phyloP scores from a whole-genome alignment of 768 basidiomycete species.

The Vishniacozyma victoriae region DNA sequence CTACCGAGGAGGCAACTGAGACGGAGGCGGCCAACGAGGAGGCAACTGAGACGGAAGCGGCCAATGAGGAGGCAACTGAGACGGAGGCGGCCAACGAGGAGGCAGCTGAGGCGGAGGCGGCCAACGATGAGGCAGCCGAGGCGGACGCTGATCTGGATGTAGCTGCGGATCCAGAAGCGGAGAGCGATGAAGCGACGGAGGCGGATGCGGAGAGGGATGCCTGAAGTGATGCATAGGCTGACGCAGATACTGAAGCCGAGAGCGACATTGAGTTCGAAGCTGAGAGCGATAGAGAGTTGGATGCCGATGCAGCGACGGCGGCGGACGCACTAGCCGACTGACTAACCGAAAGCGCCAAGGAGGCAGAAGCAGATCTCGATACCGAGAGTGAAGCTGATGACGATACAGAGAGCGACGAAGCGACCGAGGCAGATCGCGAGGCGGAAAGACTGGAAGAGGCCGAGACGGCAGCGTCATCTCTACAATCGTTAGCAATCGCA shows the following conservation, averaged over 20 bases:
- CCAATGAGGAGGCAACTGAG: not conserved
- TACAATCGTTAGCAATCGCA: too few species aligned
- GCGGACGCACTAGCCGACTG: not conserved
- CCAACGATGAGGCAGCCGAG: not conserved
- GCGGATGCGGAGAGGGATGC: not conserved
- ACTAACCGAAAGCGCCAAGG: too few species aligned
- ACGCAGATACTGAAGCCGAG: not conserved
- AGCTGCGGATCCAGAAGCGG: not conserved
- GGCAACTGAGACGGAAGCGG: not conserved
- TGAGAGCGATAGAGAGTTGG: not conserved
- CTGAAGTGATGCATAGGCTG: not conserved
- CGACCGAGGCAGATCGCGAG: not conserved
- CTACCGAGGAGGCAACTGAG: conserved; percentile 1
- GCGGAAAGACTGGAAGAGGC: not conserved
- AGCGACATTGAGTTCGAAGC: conserved; percentile 1
- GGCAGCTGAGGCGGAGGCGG: not conserved
- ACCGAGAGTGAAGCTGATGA: not conserved
- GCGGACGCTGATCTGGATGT: too few species aligned
- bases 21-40: not conserved
- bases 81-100: not conserved
- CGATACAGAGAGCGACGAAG: not conserved
- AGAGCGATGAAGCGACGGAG: not conserved
- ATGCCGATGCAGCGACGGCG: not conserved
- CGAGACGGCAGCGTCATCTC: not conserved
- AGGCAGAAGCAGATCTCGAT: conserved; percentile 1